Percentiles rank a stretch among this genome's conserved stretches.
Conservation (phyloP, 495 filamentous ascomycete genomes). For the Cryomyces minteri region DNA sequence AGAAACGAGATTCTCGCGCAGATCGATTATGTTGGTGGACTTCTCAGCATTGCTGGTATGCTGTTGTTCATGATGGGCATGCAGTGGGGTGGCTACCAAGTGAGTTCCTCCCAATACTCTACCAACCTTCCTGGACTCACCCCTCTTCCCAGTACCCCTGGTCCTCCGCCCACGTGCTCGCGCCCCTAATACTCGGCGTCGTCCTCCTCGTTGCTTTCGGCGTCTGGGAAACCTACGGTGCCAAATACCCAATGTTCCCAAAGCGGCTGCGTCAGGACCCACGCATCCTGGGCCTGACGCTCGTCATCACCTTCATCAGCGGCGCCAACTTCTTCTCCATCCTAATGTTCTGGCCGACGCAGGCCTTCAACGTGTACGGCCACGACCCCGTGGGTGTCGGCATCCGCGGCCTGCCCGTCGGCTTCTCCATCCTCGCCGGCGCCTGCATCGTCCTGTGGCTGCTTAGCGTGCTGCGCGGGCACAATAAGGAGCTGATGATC, state of each 20-base stretch:
- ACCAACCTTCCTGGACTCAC: too few species aligned
- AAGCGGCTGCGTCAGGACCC: conserved; percentile 41
- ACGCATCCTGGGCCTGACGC: conserved; percentile 40
- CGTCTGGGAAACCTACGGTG: conserved; percentile 41
- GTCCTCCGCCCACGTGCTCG: conserved; percentile 38
- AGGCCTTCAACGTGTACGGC: conserved; percentile 58
- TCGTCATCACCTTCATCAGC: conserved; percentile 55
- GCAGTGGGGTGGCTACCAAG: conserved; percentile 47
- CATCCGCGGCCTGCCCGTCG: conserved; percentile 45
- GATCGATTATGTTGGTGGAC: conserved; percentile 48
- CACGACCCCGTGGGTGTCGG: conserved; percentile 50
- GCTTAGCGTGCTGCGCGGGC: conserved; percentile 39
- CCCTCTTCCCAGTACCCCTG: conserved; percentile 27
- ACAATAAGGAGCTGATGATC: conserved; percentile 45
- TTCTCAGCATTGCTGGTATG: conserved; percentile 45
- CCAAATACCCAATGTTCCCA: conserved; percentile 50
- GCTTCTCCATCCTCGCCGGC: conserved; percentile 41
- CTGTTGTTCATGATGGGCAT: conserved; percentile 44
- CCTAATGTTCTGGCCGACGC: conserved; percentile 54
- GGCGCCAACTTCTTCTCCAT: conserved; percentile 63
- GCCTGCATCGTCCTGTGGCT: conserved; percentile 43
- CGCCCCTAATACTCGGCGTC: conserved; percentile 32
- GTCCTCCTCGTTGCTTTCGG: conserved; percentile 33
- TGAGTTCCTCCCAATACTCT: too few species aligned
- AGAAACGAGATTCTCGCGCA: conserved; percentile 31